phyloP scores from a whole-genome alignment of 2,329 filamentous ascomycete genomes.

The Lecanosticta acicola region DNA sequence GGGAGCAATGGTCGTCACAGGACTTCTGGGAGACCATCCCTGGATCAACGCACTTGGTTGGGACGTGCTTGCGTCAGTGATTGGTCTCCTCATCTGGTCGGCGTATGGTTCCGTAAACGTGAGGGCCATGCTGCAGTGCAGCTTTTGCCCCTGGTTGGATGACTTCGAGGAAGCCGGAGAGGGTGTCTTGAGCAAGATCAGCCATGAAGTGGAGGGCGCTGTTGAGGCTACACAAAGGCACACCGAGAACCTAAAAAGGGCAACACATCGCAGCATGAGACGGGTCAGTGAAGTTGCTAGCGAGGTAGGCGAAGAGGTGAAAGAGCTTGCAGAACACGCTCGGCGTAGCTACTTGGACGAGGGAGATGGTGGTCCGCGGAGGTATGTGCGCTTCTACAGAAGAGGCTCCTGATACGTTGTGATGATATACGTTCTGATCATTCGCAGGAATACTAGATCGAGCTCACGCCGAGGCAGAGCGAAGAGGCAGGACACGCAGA shows the following conservation, averaged over 20 bases:
- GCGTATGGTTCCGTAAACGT: conserved; percentile 49
- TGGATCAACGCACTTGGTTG: conserved; percentile 52
- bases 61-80: conserved; percentile 53
- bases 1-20: conserved; percentile 21
- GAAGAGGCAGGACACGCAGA: too few species aligned
- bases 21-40: conserved; percentile 52
- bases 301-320: too few species aligned
- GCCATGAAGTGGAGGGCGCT: conserved; percentile 4
- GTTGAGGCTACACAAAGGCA: conserved; percentile 2
- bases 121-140: conserved; percentile 38
- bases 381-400: too few species aligned
- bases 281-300: too few species aligned
- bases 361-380: too few species aligned
- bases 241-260: too few species aligned
- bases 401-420: too few species aligned
- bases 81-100: conserved; percentile 50
- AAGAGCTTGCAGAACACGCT: too few species aligned
- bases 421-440: too few species aligned
- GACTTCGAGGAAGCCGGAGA: conserved; percentile 4
- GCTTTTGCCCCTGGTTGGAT: conserved; percentile 13
- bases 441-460: too few species aligned
- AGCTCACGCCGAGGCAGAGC: background rate
- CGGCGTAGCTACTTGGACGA: too few species aligned
- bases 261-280: too few species aligned
- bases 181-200: background rate